Evolutionary conservation across 2,329 filamentous ascomycete species (phyloP).

Genomic region (Aplosporella prunicola): DNA sequence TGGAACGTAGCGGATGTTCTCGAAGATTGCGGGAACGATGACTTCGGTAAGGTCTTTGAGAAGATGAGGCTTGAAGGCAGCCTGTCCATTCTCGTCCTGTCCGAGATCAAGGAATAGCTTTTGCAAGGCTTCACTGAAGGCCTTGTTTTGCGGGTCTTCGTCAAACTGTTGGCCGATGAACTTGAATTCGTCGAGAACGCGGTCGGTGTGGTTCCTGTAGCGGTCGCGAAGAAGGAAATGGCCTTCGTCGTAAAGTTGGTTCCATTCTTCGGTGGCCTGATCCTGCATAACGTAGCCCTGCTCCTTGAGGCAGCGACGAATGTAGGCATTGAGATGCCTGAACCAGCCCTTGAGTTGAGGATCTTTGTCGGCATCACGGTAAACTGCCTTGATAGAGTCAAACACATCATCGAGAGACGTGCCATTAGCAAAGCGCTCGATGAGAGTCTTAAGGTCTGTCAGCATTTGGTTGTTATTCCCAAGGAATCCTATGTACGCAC

Average conservation of each 20-base stretch:
- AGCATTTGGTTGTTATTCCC: constrained; percentile 35
- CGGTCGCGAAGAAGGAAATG: constrained; percentile 79
- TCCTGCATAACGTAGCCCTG: constrained; percentile 88
- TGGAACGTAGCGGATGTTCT: constrained; percentile 81
- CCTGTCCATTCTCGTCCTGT: constrained; percentile 73
- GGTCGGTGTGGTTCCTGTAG: constrained; percentile 78
- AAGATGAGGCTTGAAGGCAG: constrained; percentile 84
- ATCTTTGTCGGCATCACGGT: constrained; percentile 77
- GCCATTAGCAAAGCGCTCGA: constrained; percentile 92
- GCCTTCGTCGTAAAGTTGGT: constrained; percentile 74
- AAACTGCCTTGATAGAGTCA: constrained; percentile 74
- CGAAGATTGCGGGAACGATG: constrained; percentile 73
- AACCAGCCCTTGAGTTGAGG: constrained; percentile 87
- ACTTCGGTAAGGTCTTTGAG: constrained; percentile 81
- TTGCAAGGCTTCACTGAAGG: constrained; percentile 64
- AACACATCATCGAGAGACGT: constrained; percentile 84
- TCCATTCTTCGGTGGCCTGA: constrained; percentile 69
- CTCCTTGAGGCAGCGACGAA: constrained; percentile 76
- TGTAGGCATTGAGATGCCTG: constrained; percentile 63
- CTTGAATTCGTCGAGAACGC: constrained; percentile 79
- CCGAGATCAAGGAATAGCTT: constrained; percentile 89
- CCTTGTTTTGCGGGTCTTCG: constrained; percentile 74
- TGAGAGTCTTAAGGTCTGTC: constrained; percentile 56
- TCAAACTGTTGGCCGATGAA: constrained; percentile 87
- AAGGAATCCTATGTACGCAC: constrained; percentile 40